Percentiles rank a stretch among this genome's conserved stretches.
Conservation (phyloP, 176 grass and related monocot species). For the Oryza brachyantha region DNA sequence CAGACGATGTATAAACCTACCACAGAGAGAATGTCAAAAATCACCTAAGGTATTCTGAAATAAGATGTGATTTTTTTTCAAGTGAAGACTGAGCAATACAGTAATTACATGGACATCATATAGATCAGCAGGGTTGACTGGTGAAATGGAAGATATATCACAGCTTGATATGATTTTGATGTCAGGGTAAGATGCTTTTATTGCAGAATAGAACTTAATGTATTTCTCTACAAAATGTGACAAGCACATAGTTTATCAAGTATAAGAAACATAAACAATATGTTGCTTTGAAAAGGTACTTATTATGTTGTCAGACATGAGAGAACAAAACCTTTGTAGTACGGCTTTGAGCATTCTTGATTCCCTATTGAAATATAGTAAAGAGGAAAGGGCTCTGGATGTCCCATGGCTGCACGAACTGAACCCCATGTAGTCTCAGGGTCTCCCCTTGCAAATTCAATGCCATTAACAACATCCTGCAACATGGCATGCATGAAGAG, state of each 20-base stretch:
- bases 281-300: neutral
- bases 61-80: conserved; percentile 8
- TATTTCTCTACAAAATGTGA: conserved; percentile 64
- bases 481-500: conserved; percentile 21
- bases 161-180: conserved; percentile 82
- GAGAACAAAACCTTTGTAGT: conserved; percentile 65
- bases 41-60: neutral
- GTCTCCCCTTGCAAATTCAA: conserved; percentile 91
- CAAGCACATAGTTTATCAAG: neutral
- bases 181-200: conserved; percentile 75
- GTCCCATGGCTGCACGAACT: conserved; percentile 83
- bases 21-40: conserved; percentile 25
- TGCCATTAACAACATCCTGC: conserved; percentile 82
- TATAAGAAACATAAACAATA: conserved; percentile 15
- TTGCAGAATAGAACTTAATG: conserved; percentile 70
- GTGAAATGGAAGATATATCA: conserved; percentile 60
- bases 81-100: conserved; percentile 14
- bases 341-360: conserved; percentile 74
- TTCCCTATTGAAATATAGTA: conserved; percentile 85
- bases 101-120: conserved; percentile 93
- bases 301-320: neutral
- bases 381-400: conserved; percentile 79
- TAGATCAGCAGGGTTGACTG: conserved; percentile 72
- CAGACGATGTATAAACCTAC: conserved; percentile 82
- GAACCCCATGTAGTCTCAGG: conserved; percentile 70